A percentile compares a stretch with the other conserved stretches of the same genome.
Conservation (phyloP, 495 filamentous ascomycete species). For the Coniosporium apollinis region DNA sequence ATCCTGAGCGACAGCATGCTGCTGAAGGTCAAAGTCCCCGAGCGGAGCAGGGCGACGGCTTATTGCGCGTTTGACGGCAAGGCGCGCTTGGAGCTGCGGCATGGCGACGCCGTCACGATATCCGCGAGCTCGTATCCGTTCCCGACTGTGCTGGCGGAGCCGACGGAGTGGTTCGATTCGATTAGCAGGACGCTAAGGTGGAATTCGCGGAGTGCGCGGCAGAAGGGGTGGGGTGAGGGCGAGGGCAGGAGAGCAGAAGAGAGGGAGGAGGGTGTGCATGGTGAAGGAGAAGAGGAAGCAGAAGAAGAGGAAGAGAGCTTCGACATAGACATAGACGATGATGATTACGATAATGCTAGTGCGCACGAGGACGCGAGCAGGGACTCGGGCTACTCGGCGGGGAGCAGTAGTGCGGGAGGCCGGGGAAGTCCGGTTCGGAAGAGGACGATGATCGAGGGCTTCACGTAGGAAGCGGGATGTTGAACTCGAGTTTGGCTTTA, state of each 20-base stretch:
- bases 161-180: slow-evolving; percentile 84
- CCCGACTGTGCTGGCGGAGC: slow-evolving; percentile 67
- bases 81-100: slow-evolving; percentile 72
- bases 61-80: slow-evolving; percentile 97
- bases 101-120: slow-evolving; percentile 89
- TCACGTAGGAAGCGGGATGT: no score
- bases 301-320: slow-evolving; percentile 42
- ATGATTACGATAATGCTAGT: slow-evolving; percentile 7
- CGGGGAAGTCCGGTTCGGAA: background rate
- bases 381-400: background rate
- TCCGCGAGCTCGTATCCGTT: slow-evolving; percentile 91
- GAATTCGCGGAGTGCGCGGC: slow-evolving; percentile 75
- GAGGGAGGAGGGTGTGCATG: slow-evolving; percentile 21
- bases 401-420: background rate
- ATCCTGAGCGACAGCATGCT: slow-evolving; percentile 92
- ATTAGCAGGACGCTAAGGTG: slow-evolving; percentile 79
- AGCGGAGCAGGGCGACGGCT: slow-evolving; percentile 69
- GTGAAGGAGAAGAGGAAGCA: slow-evolving; percentile 26
- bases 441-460: background rate
- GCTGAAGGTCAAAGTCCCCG: slow-evolving; percentile 72
- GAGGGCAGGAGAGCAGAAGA: slow-evolving; percentile 17
- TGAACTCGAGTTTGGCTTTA: no score
- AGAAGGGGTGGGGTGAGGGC: slow-evolving; percentile 56
- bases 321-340: slow-evolving; percentile 71
- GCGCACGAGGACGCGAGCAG: background rate